Base-by-base conservation (phyloP, 805 yeast genomes). In the Ogataea siamensis region DNA sequence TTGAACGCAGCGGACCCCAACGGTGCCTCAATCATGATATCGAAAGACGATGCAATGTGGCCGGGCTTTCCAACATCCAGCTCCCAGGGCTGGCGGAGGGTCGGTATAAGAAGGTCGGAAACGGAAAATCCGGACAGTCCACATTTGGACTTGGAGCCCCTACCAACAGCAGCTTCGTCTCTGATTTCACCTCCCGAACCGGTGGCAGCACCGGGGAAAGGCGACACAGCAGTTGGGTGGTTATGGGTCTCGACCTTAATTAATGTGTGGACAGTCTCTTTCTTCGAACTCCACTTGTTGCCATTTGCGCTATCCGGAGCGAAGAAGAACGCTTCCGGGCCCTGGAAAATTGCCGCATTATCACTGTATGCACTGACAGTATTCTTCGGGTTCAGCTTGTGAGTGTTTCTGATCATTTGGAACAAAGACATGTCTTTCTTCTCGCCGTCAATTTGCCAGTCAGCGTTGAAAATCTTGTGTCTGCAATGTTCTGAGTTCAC, bases 161-260 rank as follows among this genome's bases (percentile, higher is more conserved):
- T 80, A 47, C 99, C 99, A 17, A 93, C 96, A 20, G 99, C 99
- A 68, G 97, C 99, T 69, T 93, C 99, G 65, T 93, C 99, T 74
- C 99, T 86, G 57, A 93, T 93, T 67, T 93, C 99, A 70, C 99
- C 99, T 63, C 99, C 99, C 8, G 98, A 89, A 47, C 99, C 99
- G 10, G 99, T 93, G 28, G 99, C 95, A 21, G 99, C 99, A 64
- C 99, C 99, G 3, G 99, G 89, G 67, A 87, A 93, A 27, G 99
- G 99, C 16, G 98, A 91, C 5, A 93, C 97, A 1, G 99, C 99
- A 17, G 99, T 93, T 39, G 99, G 99, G 64, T 93, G 99, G 68
- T 93, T 93, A 64, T 93, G 99, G 17, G 99, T 93, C 67, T 93
- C 99, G 36, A 93, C 99, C 63, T 93, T 93, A 57, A 89, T 86